phyloP scores from a whole-genome alignment of 2,329 filamentous ascomycete genomes.

The Coniochaeta sp. region DNA sequence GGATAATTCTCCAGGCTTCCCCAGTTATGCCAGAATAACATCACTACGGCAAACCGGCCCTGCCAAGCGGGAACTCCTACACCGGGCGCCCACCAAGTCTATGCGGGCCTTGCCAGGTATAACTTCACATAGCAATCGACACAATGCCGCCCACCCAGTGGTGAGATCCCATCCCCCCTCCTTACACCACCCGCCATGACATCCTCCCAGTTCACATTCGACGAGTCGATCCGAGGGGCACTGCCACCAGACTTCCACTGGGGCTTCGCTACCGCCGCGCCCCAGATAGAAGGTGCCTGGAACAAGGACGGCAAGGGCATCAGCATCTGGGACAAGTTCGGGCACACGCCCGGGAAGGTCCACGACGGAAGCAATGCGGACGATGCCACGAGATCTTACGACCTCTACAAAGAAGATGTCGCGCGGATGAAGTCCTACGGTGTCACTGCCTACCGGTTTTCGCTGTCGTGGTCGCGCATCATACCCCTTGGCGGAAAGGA shows the following conservation, averaged over 20 bases:
- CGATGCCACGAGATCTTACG: conserved; percentile 29
- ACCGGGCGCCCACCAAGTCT: background rate
- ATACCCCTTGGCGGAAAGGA: conserved; percentile 60
- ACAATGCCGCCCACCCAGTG: background rate
- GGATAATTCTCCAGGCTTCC: background rate
- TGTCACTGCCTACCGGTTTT: conserved; percentile 56
- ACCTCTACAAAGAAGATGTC: conserved; percentile 44
- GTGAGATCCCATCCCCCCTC: background rate
- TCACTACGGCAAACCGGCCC: background rate
- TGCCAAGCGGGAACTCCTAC: background rate
- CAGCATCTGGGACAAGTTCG: conserved; percentile 33
- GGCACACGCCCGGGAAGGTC: conserved; percentile 29
- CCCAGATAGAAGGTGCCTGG: conserved; percentile 34
- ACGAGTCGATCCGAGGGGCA: conserved; percentile 17
- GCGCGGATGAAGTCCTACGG: conserved; percentile 51
- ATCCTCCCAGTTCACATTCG: conserved; percentile 8
- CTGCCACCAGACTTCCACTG: conserved; percentile 28
- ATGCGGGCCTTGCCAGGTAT: background rate
- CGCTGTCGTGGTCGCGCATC: conserved; percentile 57
- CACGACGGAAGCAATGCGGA: conserved; percentile 30
- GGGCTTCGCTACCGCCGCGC: conserved; percentile 32
- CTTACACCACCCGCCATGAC: background rate
- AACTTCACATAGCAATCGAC: background rate
- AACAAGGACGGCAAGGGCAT: conserved; percentile 31
- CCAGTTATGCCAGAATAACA: no score